Evolutionary conservation across 2,329 filamentous ascomycete species (phyloP).

Genomic region (Penicillium oxalicum): DNA sequence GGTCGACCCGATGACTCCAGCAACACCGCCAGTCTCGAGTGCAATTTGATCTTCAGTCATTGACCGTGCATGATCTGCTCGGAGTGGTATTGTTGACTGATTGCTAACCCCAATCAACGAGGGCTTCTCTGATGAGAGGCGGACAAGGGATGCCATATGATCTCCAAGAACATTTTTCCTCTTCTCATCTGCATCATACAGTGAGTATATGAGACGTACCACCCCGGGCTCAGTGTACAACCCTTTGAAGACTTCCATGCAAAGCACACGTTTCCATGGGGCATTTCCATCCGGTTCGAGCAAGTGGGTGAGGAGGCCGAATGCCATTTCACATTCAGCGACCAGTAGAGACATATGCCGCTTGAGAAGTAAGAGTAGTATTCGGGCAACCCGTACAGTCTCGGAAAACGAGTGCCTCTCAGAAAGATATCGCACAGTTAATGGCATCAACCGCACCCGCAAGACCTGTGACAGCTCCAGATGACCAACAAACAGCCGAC

Average conservation of each 20-base stretch:
- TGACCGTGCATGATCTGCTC: slow-evolving; percentile 51
- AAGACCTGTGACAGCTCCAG: slow-evolving; percentile 76
- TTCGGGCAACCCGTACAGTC: slow-evolving; percentile 73
- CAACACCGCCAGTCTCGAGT: slow-evolving; percentile 78
- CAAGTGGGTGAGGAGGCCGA: slow-evolving; percentile 75
- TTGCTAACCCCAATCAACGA: slow-evolving; percentile 79
- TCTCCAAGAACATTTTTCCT: slow-evolving; percentile 73
- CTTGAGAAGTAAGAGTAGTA: slow-evolving; percentile 74
- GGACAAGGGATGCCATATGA: slow-evolving; percentile 82
- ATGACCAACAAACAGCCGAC: slow-evolving; percentile 70
- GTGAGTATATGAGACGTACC: slow-evolving; percentile 69
- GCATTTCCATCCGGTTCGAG: slow-evolving; percentile 75
- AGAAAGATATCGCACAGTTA: slow-evolving; percentile 70
- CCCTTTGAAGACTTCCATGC: slow-evolving; percentile 83
- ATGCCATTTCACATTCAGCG: slow-evolving; percentile 73
- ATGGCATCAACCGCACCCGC: slow-evolving; percentile 70
- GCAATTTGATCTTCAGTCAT: slow-evolving; percentile 73
- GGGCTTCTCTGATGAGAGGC: slow-evolving; percentile 85
- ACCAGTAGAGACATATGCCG: slow-evolving; percentile 69
- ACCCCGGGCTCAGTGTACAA: slow-evolving; percentile 77
- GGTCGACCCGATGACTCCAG: slow-evolving; percentile 75
- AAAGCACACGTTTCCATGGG: slow-evolving; percentile 80
- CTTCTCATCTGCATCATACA: slow-evolving; percentile 68
- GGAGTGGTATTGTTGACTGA: slow-evolving; percentile 75
- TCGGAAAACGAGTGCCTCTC: slow-evolving; percentile 74